Conservation (phyloP, 2,329 filamentous ascomycete genomes). For the Colletotrichum musae region DNA sequence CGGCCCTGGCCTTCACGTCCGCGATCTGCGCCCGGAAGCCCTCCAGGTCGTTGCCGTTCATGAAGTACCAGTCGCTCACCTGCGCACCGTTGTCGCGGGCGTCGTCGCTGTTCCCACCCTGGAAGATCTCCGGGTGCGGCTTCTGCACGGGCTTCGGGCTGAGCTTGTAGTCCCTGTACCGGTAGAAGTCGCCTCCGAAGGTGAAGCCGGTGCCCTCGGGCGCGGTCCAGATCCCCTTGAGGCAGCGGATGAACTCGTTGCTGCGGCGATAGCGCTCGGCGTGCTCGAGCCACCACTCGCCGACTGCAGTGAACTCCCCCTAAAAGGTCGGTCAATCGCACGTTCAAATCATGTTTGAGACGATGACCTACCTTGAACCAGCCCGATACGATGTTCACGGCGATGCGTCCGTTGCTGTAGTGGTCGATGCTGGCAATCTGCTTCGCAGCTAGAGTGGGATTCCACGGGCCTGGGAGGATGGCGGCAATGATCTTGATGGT, state of each 20-base stretch:
- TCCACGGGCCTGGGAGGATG: constrained; percentile 65
- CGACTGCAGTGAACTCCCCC: constrained; percentile 64
- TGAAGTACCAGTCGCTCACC: constrained; percentile 67
- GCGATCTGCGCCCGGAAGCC: constrained; percentile 65
- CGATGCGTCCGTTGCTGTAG: constrained; percentile 65
- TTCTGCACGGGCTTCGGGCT: constrained; percentile 65
- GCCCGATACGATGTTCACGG: constrained; percentile 67
- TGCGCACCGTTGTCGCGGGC: constrained; percentile 63
- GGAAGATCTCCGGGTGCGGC: constrained; percentile 66
- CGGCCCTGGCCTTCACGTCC: constrained; percentile 62
- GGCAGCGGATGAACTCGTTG: constrained; percentile 65
- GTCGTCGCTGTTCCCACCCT: constrained; percentile 66
- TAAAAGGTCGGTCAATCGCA: not conserved
- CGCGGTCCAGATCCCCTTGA: constrained; percentile 66
- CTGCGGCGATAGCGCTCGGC: constrained; percentile 65
- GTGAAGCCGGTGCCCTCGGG: constrained; percentile 59
- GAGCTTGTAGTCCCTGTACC: constrained; percentile 65
- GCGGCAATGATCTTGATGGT: constrained; percentile 66
- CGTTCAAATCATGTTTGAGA: too few species aligned
- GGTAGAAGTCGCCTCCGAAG: constrained; percentile 67
- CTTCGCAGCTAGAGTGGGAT: constrained; percentile 66
- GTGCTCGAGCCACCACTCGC: constrained; percentile 69
- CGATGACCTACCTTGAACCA: constrained; percentile 61
- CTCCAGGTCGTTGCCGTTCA: constrained; percentile 70
- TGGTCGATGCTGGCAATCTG: constrained; percentile 68